Conservation (phyloP, 495 filamentous ascomycete species). For the Terfezia claveryi region DNA sequence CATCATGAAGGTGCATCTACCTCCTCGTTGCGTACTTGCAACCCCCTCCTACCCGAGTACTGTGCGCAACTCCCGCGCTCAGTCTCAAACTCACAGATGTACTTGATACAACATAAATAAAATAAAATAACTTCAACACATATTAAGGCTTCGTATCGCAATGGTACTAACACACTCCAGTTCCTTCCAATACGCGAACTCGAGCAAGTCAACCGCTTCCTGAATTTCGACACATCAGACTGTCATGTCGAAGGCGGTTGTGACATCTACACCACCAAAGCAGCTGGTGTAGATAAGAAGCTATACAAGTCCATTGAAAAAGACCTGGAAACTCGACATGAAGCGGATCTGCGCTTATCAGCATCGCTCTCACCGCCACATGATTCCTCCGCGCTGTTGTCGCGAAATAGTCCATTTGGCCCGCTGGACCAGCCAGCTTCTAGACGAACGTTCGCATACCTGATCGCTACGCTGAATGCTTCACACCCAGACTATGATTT, state of each 20-base stretch:
- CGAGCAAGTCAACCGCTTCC: conserved; percentile 64
- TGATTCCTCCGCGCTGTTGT: conserved; percentile 24
- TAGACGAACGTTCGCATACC: conserved; percentile 78
- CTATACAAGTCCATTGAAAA: conserved; percentile 86
- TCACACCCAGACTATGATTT: conserved; percentile 97
- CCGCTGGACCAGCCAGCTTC: conserved; percentile 64
- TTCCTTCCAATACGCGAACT: conserved; percentile 78
- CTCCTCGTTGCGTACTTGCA: no score
- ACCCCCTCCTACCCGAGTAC: no score
- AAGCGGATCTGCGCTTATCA: conserved; percentile 51
- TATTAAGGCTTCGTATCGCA: no score
- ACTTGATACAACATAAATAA: no score
- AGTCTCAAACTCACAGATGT: no score
- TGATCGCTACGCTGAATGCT: conserved; percentile 94
- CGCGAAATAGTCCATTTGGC: conserved; percentile 53
- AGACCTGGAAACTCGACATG: conserved; percentile 70
- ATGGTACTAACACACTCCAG: conserved; percentile 24
- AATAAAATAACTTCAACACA: no score
- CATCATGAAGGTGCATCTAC: no score
- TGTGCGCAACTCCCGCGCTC: no score
- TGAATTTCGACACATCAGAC: conserved; percentile 86
- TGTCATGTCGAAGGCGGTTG: conserved; percentile 75
- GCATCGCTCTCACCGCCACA: conserved; percentile 49
- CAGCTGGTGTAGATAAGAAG: conserved; percentile 83
- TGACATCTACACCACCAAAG: conserved; percentile 93